Percentiles rank a stretch among this genome's conserved stretches.
phyloP scores from a whole-genome alignment of 2,329 filamentous ascomycete genomes.

The Talaromyces sp. region DNA sequence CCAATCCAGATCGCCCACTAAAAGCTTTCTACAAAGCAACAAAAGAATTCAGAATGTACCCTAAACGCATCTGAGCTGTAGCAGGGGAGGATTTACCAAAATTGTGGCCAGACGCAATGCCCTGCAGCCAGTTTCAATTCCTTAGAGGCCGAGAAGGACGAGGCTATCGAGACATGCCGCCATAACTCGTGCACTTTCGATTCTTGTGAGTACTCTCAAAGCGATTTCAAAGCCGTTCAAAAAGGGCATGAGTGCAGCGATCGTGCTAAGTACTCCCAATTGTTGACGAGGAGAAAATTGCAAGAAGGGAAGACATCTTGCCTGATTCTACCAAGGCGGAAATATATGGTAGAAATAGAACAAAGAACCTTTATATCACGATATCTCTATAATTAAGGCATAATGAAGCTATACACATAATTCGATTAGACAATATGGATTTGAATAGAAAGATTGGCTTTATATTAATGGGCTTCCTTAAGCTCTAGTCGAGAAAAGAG shows the following conservation, averaged over 20 bases:
- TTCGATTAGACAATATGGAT: too few species aligned
- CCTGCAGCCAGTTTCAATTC: neutral
- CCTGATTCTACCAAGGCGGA: too few species aligned
- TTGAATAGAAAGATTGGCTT: too few species aligned
- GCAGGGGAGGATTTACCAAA: constrained; percentile 7
- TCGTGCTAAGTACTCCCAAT: neutral
- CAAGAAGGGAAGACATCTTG: too few species aligned
- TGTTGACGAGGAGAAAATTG: neutral
- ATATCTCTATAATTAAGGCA: too few species aligned
- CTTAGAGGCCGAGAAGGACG: neutral
- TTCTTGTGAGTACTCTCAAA: neutral
- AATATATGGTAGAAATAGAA: too few species aligned
- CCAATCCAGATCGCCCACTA: neutral
- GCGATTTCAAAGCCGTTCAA: neutral
- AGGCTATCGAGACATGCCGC: neutral
- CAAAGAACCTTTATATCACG: too few species aligned
- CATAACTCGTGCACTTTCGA: neutral
- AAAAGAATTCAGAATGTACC: constrained; percentile 8
- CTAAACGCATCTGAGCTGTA: constrained; percentile 14
- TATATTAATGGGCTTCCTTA: too few species aligned
- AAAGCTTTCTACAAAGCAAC: neutral
- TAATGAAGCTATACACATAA: too few species aligned
- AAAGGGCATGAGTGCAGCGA: neutral
- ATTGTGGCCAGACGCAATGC: neutral
- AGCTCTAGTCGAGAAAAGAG: too few species aligned